phyloP scores from a whole-genome alignment of 1,284 basidiomycete species.

The Ceratobasidium sp. region DNA sequence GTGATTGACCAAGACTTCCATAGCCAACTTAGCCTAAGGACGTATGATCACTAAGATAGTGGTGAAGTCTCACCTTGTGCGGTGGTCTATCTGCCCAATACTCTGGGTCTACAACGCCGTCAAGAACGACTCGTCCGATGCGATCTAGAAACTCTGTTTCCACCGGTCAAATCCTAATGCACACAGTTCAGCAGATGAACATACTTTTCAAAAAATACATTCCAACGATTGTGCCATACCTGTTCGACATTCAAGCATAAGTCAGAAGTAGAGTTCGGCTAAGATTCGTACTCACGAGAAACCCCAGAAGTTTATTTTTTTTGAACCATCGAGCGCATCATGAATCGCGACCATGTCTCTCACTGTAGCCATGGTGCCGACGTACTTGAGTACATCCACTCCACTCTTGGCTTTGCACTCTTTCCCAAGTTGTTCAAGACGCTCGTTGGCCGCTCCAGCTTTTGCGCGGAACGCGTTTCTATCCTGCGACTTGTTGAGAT shows the following conservation, averaged over 20 bases:
- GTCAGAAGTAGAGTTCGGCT: background rate
- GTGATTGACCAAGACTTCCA: slow-evolving; percentile 12
- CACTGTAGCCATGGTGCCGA: slow-evolving; percentile 5
- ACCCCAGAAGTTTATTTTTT: slow-evolving; percentile 2
- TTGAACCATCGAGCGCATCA: background rate
- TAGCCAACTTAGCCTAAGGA: background rate
- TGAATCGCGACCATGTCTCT: slow-evolving; percentile 30
- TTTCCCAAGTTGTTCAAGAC: background rate
- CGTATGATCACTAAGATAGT: background rate
- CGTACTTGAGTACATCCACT: background rate
- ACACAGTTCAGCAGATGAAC: background rate
- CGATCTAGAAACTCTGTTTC: slow-evolving; percentile 17
- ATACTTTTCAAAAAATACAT: slow-evolving; percentile 21
- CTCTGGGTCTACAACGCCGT: slow-evolving; percentile 18
- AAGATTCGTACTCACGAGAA: background rate
- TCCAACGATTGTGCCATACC: slow-evolving; percentile 31
- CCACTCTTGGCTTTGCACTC: background rate
- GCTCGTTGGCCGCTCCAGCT: background rate
- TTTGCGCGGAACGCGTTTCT: background rate
- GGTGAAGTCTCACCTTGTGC: background rate
- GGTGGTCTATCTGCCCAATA: slow-evolving; percentile 19
- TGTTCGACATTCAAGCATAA: background rate
- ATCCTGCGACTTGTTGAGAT: slow-evolving; percentile 3
- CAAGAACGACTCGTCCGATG: slow-evolving; percentile 6
- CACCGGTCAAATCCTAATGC: background rate